These are phyloP conservation scores for Protomyces lactucae-debilis DNA, from an alignment of 1,139 yeast genomes.

Conservation along the genomic window DNA sequence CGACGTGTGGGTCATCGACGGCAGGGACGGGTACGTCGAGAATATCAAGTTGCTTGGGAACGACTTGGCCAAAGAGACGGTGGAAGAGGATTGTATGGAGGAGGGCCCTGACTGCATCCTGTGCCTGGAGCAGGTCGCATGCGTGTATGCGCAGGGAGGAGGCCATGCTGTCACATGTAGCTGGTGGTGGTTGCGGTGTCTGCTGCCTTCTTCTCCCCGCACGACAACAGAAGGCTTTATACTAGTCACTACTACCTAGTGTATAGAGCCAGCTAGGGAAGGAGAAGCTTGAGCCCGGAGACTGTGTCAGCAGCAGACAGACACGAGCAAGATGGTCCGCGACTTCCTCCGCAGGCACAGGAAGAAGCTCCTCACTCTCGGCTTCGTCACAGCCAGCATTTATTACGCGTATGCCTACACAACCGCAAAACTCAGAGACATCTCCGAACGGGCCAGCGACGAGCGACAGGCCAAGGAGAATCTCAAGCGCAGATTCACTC, in stretches of 20 bases:
- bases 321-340: constrained; percentile 38
- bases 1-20: constrained; percentile 37
- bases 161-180: constrained; percentile 32
- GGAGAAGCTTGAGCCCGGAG: neutral
- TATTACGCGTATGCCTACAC: constrained; percentile 58
- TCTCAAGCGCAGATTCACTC: constrained; percentile 59
- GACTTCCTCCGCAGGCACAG: constrained; percentile 59
- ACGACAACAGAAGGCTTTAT: neutral
- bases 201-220: neutral
- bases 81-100: constrained; percentile 66
- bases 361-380: constrained; percentile 53
- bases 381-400: constrained; percentile 56
- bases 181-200: neutral
- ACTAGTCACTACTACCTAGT: too few relatives aligned
- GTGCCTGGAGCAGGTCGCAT: constrained; percentile 1
- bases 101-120: constrained; percentile 45
- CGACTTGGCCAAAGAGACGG: constrained; percentile 62
- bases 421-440: constrained; percentile 55
- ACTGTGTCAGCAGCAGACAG: neutral
- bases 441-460: constrained; percentile 64
- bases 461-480: constrained; percentile 78
- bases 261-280: neutral
- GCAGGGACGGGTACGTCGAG: constrained; percentile 44
- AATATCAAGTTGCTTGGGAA: constrained; percentile 48
- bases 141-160: constrained; percentile 44